Base-by-base conservation (phyloP, 495 filamentous ascomycete species). In the Aspergillus conjunctus region DNA sequence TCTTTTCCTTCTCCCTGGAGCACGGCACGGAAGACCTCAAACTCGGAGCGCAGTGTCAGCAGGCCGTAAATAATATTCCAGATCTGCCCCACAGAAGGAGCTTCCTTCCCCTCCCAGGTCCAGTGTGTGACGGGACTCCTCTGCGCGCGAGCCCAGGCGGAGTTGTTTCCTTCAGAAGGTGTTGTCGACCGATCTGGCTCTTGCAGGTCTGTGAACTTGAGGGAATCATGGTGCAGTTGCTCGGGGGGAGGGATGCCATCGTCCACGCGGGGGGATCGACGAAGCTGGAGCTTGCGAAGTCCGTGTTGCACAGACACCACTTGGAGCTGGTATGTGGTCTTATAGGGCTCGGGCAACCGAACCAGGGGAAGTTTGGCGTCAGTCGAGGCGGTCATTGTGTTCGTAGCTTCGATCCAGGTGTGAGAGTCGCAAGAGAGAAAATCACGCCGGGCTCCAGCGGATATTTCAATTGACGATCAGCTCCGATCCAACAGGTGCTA, bases 11-110 rank as follows among this genome's bases (percentile, higher is more conserved):
- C 14, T 18, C 65, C 65, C 0, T 56, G 51, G 1, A 70, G 55
- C 9, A 63, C 59, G 0, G 52, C 62, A 14, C 61, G 62, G 56
- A 70, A 67, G 8, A 58, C 48, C 55, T 67, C 65, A 17, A 61
- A 63, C 10, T 63, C 62, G 15, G 51, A 52, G 14, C 39, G 54
- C 51, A 67, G 20, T 1, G 62, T 65, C 33, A 61, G 77, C 43
- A 85, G 67, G 48, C 80, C 77, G 65, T 87, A 83, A 49, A 83
- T 60, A 48, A 82, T 59, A 14, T 84, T 77, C 84, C 84, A 87
- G 39, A 84, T 71, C 62, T 86, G 83, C 11, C 70, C 82, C 17
- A 81, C 63, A 0, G 81, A 77, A 6, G 83, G 81, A 2, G 77
- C 51, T 6, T 55, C 62, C 14, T 59, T 59, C n/a, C 57, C 58